phyloP scores from a whole-genome alignment of 306 rosid genomes.

The Dalbergia cochinchinensis region DNA sequence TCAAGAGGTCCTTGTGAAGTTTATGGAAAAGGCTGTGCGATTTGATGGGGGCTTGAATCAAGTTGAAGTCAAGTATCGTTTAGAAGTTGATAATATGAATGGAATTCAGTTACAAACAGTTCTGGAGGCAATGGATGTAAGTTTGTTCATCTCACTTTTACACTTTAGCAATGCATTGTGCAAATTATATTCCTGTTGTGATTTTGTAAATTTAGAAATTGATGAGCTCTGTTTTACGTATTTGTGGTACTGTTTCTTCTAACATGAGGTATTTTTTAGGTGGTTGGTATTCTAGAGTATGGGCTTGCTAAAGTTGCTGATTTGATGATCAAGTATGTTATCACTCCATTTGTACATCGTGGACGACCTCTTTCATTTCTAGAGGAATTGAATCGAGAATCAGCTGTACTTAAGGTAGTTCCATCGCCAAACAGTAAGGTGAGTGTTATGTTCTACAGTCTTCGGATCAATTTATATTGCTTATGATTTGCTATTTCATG shows the following conservation, averaged over 20 bases:
- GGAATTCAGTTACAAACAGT: slow-evolving; percentile 69
- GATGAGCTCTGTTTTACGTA: slow-evolving; percentile 5
- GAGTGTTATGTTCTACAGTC: slow-evolving; percentile 30
- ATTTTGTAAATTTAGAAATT: slow-evolving; percentile 23
- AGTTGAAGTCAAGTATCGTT: slow-evolving; percentile 64
- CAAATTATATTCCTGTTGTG: slow-evolving; percentile 15
- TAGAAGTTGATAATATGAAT: slow-evolving; percentile 50
- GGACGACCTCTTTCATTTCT: slow-evolving; percentile 63
- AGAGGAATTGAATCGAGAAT: slow-evolving; percentile 61
- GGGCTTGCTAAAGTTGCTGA: slow-evolving; percentile 94
- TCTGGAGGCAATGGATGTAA: slow-evolving; percentile 89
- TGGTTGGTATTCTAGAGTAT: slow-evolving; percentile 82
- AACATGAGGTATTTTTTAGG: slow-evolving; percentile 51
- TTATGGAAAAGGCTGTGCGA: slow-evolving; percentile 78
- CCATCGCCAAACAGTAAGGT: slow-evolving; percentile 68
- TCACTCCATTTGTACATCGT: slow-evolving; percentile 65
- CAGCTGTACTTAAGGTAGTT: slow-evolving; percentile 67
- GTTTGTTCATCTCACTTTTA: slow-evolving; percentile 43
- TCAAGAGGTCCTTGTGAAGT: slow-evolving; percentile 85
- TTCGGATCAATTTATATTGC: background rate
- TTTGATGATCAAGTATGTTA: slow-evolving; percentile 74
- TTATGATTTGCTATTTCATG: slow-evolving; percentile 9
- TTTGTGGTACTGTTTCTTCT: slow-evolving; percentile 32
- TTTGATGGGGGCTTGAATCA: slow-evolving; percentile 66
- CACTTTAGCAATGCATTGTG: background rate